A percentile compares a stretch with the other conserved stretches of the same genome.
phyloP scores from a whole-genome alignment of 2,329 filamentous ascomycete genomes.

The Taxawa tesnikishii region DNA sequence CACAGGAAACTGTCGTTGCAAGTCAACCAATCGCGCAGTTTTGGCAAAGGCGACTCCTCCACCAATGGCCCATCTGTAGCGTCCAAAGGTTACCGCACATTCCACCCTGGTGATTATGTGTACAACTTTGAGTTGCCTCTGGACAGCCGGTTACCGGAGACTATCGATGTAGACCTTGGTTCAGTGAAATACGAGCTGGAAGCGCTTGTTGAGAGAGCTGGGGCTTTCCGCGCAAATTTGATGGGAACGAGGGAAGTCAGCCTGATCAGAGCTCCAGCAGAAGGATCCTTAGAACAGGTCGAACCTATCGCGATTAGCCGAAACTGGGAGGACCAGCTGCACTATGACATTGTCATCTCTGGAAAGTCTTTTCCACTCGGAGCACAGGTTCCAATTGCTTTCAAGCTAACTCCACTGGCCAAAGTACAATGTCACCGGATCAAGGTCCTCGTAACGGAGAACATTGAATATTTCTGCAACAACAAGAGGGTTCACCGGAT shows the following conservation, averaged over 20 bases:
- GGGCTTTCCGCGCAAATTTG: slow-evolving; percentile 81
- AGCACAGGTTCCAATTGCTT: slow-evolving; percentile 78
- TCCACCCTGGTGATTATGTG: slow-evolving; percentile 61
- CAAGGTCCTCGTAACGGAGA: slow-evolving; percentile 84
- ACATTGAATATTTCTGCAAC: slow-evolving; percentile 79
- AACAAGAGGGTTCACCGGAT: slow-evolving; percentile 76
- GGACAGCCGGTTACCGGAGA: slow-evolving; percentile 69
- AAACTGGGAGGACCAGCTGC: slow-evolving; percentile 89
- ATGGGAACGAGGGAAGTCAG: slow-evolving; percentile 70
- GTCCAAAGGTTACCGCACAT: slow-evolving; percentile 75
- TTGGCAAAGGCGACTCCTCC: slow-evolving; percentile 63
- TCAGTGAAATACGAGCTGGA: slow-evolving; percentile 83
- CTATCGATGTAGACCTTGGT: slow-evolving; percentile 75
- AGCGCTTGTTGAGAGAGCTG: slow-evolving; percentile 71
- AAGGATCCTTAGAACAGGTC: slow-evolving; percentile 78
- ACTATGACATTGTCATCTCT: slow-evolving; percentile 93
- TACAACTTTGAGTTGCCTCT: slow-evolving; percentile 75
- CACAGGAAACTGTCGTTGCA: slow-evolving; percentile 63
- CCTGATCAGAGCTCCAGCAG: slow-evolving; percentile 74
- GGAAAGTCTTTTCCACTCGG: slow-evolving; percentile 90
- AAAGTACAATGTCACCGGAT: slow-evolving; percentile 90
- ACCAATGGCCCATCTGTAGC: slow-evolving; percentile 43
- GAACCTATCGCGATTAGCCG: slow-evolving; percentile 89
- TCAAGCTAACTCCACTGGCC: slow-evolving; percentile 82
- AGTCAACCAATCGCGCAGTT: slow-evolving; percentile 72